Conservation (phyloP, 805 yeast genomes). For the Barnettozyma californica region DNA sequence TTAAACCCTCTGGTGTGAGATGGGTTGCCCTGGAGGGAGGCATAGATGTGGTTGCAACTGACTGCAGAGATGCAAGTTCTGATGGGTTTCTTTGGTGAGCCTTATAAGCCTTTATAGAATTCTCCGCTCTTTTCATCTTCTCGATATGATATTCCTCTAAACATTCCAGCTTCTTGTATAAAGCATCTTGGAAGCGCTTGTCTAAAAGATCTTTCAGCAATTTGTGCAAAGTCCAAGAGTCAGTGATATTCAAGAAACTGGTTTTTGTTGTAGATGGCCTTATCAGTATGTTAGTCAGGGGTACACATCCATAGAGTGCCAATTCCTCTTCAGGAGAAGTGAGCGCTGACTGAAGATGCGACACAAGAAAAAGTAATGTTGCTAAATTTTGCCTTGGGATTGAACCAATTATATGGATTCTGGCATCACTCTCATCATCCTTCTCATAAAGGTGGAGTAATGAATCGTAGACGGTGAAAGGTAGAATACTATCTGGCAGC, state of each 20-base stretch:
- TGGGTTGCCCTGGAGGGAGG: background rate
- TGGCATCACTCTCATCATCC: conserved; percentile 5
- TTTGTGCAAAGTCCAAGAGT: conserved; percentile 5
- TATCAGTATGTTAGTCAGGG: conserved; percentile 23
- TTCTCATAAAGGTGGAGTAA: conserved; percentile 13
- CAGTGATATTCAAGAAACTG: conserved; percentile 7
- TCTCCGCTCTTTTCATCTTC: conserved; percentile 16
- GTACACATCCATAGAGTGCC: conserved; percentile 9
- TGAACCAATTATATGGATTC: conserved; percentile 16
- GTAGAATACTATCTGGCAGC: conserved; percentile 52
- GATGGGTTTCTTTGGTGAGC: conserved; percentile 8
- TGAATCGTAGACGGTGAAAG: conserved; percentile 29
- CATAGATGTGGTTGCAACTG: conserved; percentile 1
- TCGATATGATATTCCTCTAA: conserved; percentile 15
- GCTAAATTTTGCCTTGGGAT: conserved; percentile 29
- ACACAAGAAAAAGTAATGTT: conserved; percentile 17
- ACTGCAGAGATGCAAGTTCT: background rate
- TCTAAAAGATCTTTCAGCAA: conserved; percentile 15
- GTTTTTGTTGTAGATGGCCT: conserved; percentile 21
- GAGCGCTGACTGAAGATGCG: conserved; percentile 13
- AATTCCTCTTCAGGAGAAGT: conserved; percentile 7
- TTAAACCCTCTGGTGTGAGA: conserved; percentile 16
- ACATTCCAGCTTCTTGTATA: conserved; percentile 13
- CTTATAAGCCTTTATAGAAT: conserved; percentile 11
- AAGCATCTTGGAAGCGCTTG: conserved; percentile 5